A percentile compares a stretch with the other conserved stretches of the same genome.
phyloP scores from a whole-genome alignment of 2,329 filamentous ascomycete genomes.

The Chalara sp. region DNA sequence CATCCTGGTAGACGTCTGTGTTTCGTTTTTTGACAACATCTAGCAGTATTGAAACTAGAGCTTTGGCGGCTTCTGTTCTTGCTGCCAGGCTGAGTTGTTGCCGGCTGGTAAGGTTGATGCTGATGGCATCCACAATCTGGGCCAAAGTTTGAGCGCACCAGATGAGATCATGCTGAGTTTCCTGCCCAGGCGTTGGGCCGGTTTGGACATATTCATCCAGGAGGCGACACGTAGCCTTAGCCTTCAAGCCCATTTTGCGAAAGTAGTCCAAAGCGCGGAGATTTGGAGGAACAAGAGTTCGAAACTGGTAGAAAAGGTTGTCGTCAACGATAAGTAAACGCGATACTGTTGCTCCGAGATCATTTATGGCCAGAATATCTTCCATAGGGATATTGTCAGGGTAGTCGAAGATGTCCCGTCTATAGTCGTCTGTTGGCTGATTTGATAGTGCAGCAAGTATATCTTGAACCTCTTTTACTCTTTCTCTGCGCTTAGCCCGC shows the following conservation, averaged over 20 bases:
- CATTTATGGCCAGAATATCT: conserved; percentile 12
- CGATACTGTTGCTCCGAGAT: conserved; percentile 22
- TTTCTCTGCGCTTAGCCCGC: conserved; percentile 9
- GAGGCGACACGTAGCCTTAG: conserved; percentile 10
- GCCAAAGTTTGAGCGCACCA: conserved; percentile 20
- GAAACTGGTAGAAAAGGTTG: conserved; percentile 17
- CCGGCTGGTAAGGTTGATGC: conserved; percentile 10
- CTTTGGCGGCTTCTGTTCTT: conserved; percentile 16
- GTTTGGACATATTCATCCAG: conserved; percentile 18
- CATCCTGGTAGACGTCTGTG: conserved; percentile 15
- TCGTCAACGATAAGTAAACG: conserved; percentile 21
- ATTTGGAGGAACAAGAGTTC: conserved; percentile 15
- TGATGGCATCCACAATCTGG: conserved; percentile 19
- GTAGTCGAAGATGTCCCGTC: conserved; percentile 16
- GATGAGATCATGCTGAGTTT: conserved; percentile 15
- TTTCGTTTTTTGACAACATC: conserved; percentile 20
- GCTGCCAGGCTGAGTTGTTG: conserved; percentile 13
- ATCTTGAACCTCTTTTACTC: conserved; percentile 17
- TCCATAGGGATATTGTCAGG: conserved; percentile 12
- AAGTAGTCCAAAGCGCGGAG: conserved; percentile 19
- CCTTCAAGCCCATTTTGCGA: conserved; percentile 17
- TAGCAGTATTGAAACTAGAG: conserved; percentile 18
- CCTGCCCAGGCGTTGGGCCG: conserved; percentile 14
- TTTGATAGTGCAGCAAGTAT: conserved; percentile 23
- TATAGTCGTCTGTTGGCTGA: conserved; percentile 15